Conservation (phyloP, 805 yeast genomes). For the Saccharomyces eubayanus region DNA sequence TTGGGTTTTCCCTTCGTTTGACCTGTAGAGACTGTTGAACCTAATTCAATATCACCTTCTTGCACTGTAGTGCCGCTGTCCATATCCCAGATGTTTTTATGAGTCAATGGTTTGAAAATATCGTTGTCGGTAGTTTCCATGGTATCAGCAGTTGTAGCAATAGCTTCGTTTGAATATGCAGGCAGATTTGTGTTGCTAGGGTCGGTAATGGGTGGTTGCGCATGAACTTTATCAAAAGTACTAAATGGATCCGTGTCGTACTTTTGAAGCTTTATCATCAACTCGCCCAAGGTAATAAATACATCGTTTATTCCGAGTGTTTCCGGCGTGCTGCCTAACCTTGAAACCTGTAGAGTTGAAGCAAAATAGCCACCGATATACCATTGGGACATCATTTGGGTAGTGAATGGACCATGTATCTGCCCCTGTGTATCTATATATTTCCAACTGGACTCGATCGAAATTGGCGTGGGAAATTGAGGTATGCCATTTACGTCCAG, state of each 20-base stretch:
- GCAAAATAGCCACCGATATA: constrained; percentile 53
- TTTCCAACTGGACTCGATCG: constrained; percentile 52
- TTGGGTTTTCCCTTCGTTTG: neutral
- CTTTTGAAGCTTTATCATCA: constrained; percentile 6
- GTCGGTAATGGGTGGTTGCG: neutral
- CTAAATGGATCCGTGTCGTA: constrained; percentile 1
- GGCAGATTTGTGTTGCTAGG: neutral
- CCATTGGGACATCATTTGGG: constrained; percentile 76
- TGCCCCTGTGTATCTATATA: constrained; percentile 64
- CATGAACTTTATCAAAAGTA: neutral
- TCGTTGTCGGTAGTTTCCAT: constrained; percentile 1
- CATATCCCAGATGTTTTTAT: constrained; percentile 4
- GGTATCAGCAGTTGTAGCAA: neutral
- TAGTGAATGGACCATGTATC: constrained; percentile 81
- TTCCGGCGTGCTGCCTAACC: constrained; percentile 31
- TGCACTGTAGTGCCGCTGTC: constrained; percentile 5
- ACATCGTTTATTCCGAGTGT: constrained; percentile 24
- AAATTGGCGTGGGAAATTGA: constrained; percentile 11
- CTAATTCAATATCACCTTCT: constrained; percentile 9
- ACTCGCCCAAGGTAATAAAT: constrained; percentile 21
- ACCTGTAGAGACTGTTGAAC: neutral
- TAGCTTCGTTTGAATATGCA: neutral
- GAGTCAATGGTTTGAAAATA: constrained; percentile 1
- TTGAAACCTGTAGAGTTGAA: constrained; percentile 47
- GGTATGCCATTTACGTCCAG: constrained; percentile 3